Evolutionary conservation across 1,284 basidiomycete species (phyloP), one percentile per base, ranked within the genome.

Genomic region (Cryptococcus sp.): DNA sequence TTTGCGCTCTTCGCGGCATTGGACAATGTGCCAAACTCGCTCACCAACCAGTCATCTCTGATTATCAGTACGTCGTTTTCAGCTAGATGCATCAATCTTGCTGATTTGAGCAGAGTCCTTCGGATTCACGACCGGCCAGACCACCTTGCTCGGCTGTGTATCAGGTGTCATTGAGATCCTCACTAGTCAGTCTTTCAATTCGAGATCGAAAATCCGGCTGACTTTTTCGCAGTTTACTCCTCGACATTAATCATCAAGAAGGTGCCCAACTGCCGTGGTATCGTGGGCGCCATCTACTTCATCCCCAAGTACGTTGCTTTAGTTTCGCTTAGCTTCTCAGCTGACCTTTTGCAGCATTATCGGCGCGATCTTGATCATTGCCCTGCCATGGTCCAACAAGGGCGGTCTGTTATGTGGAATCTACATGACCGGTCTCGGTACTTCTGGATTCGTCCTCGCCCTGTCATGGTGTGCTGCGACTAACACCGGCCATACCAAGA

Each of bases 401-500:
- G 75, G 87, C 23, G 88, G 86, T 0, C 79, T 88, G 5, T 77
- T 88, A 2, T 85, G 86, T 59, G 78, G 81, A 10, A 78, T 84
- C 44, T 89, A 86, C 84, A 72, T 85, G 3, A 85, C 85, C 19
- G 86, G 88, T 86, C 71, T 79, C 50, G 84, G 84, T 10, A 85
- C 88, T 0, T 85, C 87, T 0, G 85, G 84, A 3, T 89, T 89
- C 67, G 84, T 86, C 1, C 82, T 91, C 45, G 82, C 86, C 57
- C 78, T 90, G 6, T 85, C 85, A 13, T 89, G 88, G 88, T 66
- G 88, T 23, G 84, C 83, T 1, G 82, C 74, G 27, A 45, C 42
- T 8, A 45, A 86, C 0, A 83, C 87, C 1, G 88, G 88, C 0
- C 88, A 89, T 71, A 90, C 88, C 15, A 89, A 89, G 77, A 82